These are phyloP conservation scores for Boechera stricta DNA, from an alignment of 345 rosid genomes.

Conservation along the genomic window DNA sequence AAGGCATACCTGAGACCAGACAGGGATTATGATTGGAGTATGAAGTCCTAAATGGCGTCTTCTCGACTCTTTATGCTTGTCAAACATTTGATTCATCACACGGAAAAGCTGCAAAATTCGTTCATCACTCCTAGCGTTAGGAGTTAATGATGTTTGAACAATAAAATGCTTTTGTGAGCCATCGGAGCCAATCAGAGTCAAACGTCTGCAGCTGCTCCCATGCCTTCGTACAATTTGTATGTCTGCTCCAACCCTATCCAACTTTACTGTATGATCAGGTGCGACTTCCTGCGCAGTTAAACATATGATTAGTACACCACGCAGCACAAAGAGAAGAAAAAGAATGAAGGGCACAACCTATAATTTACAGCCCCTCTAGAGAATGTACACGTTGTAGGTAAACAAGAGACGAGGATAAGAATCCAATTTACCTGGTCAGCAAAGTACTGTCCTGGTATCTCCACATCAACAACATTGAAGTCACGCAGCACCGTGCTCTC, in stretches of 20 bases:
- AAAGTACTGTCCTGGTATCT: slow-evolving; percentile 99
- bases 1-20: slow-evolving; percentile 89
- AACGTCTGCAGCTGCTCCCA: slow-evolving; percentile 96
- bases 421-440: slow-evolving; percentile 74
- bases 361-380: neutral
- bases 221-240: slow-evolving; percentile 96
- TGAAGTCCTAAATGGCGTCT: slow-evolving; percentile 86
- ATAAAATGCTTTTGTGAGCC: slow-evolving; percentile 95
- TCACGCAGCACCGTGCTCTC: slow-evolving; percentile 91
- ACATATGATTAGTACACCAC: slow-evolving; percentile 11
- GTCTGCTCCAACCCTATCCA: slow-evolving; percentile 94
- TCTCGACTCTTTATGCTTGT: slow-evolving; percentile 95
- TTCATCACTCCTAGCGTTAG: slow-evolving; percentile 97
- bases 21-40: slow-evolving; percentile 96
- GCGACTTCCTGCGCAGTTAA: slow-evolving; percentile 71
- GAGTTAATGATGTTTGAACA: slow-evolving; percentile 97
- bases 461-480: slow-evolving; percentile 95
- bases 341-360: neutral
- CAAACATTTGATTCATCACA: slow-evolving; percentile 98
- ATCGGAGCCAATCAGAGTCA: slow-evolving; percentile 95
- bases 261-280: slow-evolving; percentile 89
- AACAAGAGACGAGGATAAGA: slow-evolving; percentile 9
- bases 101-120: slow-evolving; percentile 96
- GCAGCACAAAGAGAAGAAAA: slow-evolving; percentile 7
- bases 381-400: neutral